Base-by-base conservation (phyloP, 2,329 filamentous ascomycete genomes). In the Fonsecaea monophora region DNA sequence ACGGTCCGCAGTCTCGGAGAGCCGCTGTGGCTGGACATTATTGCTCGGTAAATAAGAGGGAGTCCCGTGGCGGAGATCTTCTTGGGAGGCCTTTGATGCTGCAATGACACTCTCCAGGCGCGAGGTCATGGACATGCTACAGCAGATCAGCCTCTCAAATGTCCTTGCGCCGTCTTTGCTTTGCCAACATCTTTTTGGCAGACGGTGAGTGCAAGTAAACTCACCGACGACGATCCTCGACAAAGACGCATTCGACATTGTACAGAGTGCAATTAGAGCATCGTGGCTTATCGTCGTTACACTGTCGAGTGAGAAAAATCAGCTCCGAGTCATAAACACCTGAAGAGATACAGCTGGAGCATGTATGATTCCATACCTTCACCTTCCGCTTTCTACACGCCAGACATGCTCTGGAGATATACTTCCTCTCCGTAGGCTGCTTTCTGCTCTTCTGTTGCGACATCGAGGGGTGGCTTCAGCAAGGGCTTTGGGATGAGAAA, bases 211-310 rank as follows among this genome's bases (percentile, higher is more conserved):
- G 4, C 40, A 25, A 25, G 25, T 25, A 4, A n/a, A 42, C 60
- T 55, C 54, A 62, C 60, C 62, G 55, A 15, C 62, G 38, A 21
- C 56, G 37, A 40, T 65, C 62, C 40, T 38, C 30, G n/a, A 56
- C 62, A 54, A 50, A 60, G 9, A 53, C 21, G 38, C 62, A 65
- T 53, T 65, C 62, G 37, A 50, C 53, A 35, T 53, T 32, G 32
- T 65, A 65, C 7, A 65, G 55, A 9, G n/a, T 30, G 45, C 62
- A 65, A 32, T 65, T 65, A 18, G 62, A 65, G 45, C 62, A 65
- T 25, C 37, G 25, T n/a, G 62, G 62, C 32, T 32, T 38, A 12
- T 38, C 56, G 25, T 58, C 53, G 50, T 60, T 60, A 35, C 62
- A 65, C 62, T 54, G 37, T 57, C n/a, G 25, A 30, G 40, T 3